Evolutionary conservation across 129 eudicot genomes (phyloP).

Genomic region (Erigeron canadensis): DNA sequence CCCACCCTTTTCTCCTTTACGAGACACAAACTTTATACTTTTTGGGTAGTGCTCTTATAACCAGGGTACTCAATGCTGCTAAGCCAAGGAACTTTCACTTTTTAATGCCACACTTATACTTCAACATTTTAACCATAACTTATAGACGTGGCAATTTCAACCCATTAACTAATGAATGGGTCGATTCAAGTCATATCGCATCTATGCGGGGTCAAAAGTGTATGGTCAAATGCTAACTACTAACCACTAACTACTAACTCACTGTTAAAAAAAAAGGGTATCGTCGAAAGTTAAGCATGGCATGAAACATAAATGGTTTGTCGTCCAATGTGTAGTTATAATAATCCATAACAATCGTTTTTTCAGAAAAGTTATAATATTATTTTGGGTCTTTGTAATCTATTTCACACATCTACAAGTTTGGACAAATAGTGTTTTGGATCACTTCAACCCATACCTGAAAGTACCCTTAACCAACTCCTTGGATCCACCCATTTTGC

Average conservation of each 20-base stretch:
- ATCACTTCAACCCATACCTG: not conserved
- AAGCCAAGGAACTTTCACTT: not conserved
- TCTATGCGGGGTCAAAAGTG: not conserved
- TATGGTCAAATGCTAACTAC: not conserved
- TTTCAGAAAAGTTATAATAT: not conserved
- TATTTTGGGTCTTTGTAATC: too few species aligned
- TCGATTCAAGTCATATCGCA: not conserved
- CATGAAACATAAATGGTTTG: too few species aligned
- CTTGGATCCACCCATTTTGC: not conserved
- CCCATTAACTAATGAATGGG: not conserved
- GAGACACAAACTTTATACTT: not conserved
- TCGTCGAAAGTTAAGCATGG: not conserved
- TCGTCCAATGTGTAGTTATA: not conserved
- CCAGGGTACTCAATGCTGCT: not conserved
- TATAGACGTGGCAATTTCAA: not conserved
- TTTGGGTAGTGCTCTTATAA: slow-evolving; percentile 10
- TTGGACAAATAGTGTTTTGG: not conserved
- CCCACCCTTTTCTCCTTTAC: not conserved
- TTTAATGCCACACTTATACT: not conserved
- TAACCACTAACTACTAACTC: too few species aligned
- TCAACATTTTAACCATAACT: not conserved
- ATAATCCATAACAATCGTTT: slow-evolving; percentile 2
- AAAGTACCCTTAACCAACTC: not conserved
- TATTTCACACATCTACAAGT: too few species aligned
- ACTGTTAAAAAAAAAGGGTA: too few species aligned